Conservation (phyloP, 2,329 filamentous ascomycete species). For the Fusarium globosum region DNA sequence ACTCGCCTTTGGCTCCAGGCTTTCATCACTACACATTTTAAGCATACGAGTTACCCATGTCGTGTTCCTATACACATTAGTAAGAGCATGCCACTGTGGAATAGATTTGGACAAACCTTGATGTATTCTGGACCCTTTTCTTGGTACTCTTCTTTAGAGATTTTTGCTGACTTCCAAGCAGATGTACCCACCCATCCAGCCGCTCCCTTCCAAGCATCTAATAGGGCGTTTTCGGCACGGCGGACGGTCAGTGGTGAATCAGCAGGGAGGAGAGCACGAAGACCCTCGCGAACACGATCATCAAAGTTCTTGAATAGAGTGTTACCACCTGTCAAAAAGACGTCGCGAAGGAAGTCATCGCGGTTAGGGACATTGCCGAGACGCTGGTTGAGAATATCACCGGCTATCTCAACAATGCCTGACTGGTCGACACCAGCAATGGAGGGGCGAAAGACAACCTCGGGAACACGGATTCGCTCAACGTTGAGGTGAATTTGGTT, state of each 20-base stretch:
- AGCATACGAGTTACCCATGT: conserved; percentile 71
- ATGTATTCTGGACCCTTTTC: conserved; percentile 96
- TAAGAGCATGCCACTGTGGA: neutral
- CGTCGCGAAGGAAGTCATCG: conserved; percentile 80
- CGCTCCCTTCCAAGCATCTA: conserved; percentile 95
- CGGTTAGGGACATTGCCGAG: conserved; percentile 69
- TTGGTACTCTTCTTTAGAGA: conserved; percentile 84
- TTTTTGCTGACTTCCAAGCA: conserved; percentile 70
- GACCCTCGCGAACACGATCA: conserved; percentile 78
- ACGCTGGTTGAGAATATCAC: conserved; percentile 88
- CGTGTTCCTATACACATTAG: conserved; percentile 65
- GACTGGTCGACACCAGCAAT: conserved; percentile 95
- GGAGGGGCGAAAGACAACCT: conserved; percentile 91
- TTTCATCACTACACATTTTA: conserved; percentile 44
- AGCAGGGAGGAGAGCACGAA: conserved; percentile 77
- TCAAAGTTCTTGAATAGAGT: conserved; percentile 89
- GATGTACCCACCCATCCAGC: conserved; percentile 80
- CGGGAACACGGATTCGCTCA: conserved; percentile 92
- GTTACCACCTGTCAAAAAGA: conserved; percentile 96
- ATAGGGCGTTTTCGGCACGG: conserved; percentile 77
- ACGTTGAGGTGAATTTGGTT: conserved; percentile 96
- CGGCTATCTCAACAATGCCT: conserved; percentile 90
- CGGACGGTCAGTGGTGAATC: conserved; percentile 76
- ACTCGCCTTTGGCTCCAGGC: conserved; percentile 40
- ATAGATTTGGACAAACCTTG: conserved; percentile 68